Evolutionary conservation across 2,329 filamentous ascomycete species (phyloP), one percentile per base, ranked within the genome.

Genomic region (Monosporascus sp.): DNA sequence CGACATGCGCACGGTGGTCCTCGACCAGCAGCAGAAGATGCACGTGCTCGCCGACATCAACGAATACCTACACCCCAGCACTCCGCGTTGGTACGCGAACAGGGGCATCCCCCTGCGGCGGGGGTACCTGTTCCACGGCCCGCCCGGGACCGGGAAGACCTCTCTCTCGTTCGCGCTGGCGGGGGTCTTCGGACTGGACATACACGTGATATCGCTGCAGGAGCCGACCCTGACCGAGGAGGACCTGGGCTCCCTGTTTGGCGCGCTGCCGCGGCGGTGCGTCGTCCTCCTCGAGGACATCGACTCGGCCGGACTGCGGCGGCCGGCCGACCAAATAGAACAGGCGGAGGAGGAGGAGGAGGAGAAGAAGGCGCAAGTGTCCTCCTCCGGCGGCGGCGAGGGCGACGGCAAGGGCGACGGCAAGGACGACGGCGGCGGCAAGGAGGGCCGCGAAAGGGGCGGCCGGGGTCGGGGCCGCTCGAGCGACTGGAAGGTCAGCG

Each of bases 41-140:
- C 75, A 78, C 35, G 76, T 93, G 3, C 70, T 92, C 9, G 73
- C 74, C 26, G 89, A 94, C 61, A 86, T 93, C 63, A 88, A 89
- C 59, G 88, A 91, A 61, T 93, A 90, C 58, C 75, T 94, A 0
- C 82, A 90, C 51, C 87, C 88, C 0, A 73, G 77, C 1, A 89
- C 84, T 0, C 81, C 84, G 1, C 76, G 78, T 9, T 93, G 88
- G 87, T 93, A 93, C 63, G 82, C 87, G 0, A 84, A 84, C 48
- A 77, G 87, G 2, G 89, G 89, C 0, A 89, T 93, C 31, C 88
- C 88, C 0, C 84, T 92, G 50, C 78, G 89, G 0, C 73, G 89
- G 31, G 90, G 89, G 0, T 93, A 92, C 62, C 77, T 93, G 0
- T 89, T 93, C 58, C 79, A 90, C 60, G 89, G 89, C 0, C 87